Conservation (phyloP, 352 stramenopile species). For the Pythium dissotocum region DNA sequence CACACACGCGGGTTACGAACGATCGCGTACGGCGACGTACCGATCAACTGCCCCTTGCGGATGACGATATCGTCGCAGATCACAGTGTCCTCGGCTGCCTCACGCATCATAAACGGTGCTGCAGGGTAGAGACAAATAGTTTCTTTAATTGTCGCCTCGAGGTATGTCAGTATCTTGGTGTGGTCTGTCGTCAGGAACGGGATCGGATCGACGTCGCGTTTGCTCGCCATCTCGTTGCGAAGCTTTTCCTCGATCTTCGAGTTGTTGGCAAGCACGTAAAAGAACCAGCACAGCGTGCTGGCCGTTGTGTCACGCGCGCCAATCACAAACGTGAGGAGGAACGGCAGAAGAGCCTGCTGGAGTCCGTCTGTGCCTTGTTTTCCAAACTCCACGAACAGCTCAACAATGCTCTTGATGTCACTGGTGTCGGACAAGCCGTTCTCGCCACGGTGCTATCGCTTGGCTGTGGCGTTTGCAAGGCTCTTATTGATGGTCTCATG, state of each 20-base stretch:
- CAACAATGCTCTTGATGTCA: constrained; percentile 13
- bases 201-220: constrained; percentile 7
- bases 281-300: constrained; percentile 60
- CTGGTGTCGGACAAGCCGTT: constrained; percentile 6
- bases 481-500: constrained; percentile 15
- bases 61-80: constrained; percentile 33
- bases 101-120: constrained; percentile 57
- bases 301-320: constrained; percentile 79
- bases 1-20: constrained; percentile 33
- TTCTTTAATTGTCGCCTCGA: constrained; percentile 57
- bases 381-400: constrained; percentile 20
- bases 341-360: constrained; percentile 57
- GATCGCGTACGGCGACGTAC: constrained; percentile 34
- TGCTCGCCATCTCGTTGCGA: constrained; percentile 38
- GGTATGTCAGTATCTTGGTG: constrained; percentile 46
- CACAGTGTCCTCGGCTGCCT: constrained; percentile 51
- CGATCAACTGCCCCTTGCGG: constrained; percentile 20
- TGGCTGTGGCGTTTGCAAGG: not conserved
- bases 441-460: not conserved
- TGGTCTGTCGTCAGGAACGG: constrained; percentile 43
- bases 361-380: constrained; percentile 26
- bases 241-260: constrained; percentile 41
- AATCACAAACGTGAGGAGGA: constrained; percentile 69
- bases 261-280: constrained; percentile 64
- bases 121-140: constrained; percentile 59